Evolutionary conservation across 2,329 filamentous ascomycete species (phyloP), one percentile per base, ranked within the genome.

Genomic region (Volutella citrinella): DNA sequence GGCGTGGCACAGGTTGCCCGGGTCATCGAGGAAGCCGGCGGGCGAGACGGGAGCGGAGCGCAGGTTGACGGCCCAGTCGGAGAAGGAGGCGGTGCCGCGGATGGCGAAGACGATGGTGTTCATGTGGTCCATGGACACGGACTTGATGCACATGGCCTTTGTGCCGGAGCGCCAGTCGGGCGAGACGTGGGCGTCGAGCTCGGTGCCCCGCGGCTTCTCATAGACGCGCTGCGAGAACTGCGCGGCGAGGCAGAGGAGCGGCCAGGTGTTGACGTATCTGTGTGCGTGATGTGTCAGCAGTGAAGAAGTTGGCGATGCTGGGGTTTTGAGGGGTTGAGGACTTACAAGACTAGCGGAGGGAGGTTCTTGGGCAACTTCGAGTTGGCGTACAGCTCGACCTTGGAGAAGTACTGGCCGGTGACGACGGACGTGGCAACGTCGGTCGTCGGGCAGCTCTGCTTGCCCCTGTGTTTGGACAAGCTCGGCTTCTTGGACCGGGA

Each of bases 41-140:
- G 88, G 86, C 3, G 78, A 70, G 0, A 74, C 69, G 0, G 87
- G 87, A 1, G 74, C 78, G 3, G 76, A 76, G 30, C 85, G 78
- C 34, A 93, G 72, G 57, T 95, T 94, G 27, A 93, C 84, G 3
- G 84, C 76, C 88, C 88, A 95, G 62, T 95, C 88, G 66, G 85
- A 80, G 48, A 93, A 85, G 7, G 78, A 84, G 16, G 87, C 79
- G 1, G 82, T 88, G 14, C 88, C 88, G 14, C 88, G 78, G 42
- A 95, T 86, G 11, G 88, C 87, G 51, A 95, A 86, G 10, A 94
- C 83, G 35, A 95, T 82, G 13, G 82, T 82, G 54, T 86, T 79
- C 65, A 82, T 80, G 50, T 87, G 72, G 52, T 93, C 87, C 55
- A 89, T 78, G 2, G 86, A 79, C 1, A 90, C 73, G 0, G 83